Evolutionary conservation across 1,284 basidiomycete species (phyloP).

Genomic region (Apiotrichum mycotoxinovorans): DNA sequence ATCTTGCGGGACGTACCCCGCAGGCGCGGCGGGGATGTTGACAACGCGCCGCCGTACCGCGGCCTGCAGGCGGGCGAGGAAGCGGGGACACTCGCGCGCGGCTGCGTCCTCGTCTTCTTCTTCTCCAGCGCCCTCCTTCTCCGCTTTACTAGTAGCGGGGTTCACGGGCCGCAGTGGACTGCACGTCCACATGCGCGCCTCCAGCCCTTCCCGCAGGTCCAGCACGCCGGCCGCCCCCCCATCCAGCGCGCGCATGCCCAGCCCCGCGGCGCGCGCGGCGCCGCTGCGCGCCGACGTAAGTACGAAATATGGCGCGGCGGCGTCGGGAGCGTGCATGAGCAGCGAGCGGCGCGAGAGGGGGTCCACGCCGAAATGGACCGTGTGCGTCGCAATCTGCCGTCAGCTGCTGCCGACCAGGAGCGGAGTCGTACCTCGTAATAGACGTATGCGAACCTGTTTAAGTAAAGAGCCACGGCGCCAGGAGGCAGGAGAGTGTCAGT

Average conservation of each 20-base stretch:
- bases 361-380: slow-evolving; percentile 77
- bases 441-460: slow-evolving; percentile 73
- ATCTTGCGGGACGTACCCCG: background rate
- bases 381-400: slow-evolving; percentile 50
- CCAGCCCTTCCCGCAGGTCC: slow-evolving; percentile 5
- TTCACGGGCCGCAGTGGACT: background rate
- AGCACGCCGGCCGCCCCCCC: slow-evolving; percentile 37
- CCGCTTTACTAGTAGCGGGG: no score
- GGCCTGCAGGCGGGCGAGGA: slow-evolving; percentile 43
- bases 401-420: background rate
- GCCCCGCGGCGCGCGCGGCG: slow-evolving; percentile 14
- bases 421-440: slow-evolving; percentile 63
- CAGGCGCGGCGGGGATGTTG: slow-evolving; percentile 45
- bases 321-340: slow-evolving; percentile 52
- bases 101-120: no score
- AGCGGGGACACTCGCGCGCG: slow-evolving; percentile 36
- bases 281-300: slow-evolving; percentile 31
- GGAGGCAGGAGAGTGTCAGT: no score
- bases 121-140: no score
- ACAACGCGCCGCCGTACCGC: slow-evolving; percentile 51
- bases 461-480: no score
- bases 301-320: slow-evolving; percentile 10
- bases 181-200: background rate
- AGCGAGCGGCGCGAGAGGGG: slow-evolving; percentile 88
- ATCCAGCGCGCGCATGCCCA: slow-evolving; percentile 31